phyloP scores from a whole-genome alignment of 768 basidiomycete genomes.

The Mycena capillaripes region DNA sequence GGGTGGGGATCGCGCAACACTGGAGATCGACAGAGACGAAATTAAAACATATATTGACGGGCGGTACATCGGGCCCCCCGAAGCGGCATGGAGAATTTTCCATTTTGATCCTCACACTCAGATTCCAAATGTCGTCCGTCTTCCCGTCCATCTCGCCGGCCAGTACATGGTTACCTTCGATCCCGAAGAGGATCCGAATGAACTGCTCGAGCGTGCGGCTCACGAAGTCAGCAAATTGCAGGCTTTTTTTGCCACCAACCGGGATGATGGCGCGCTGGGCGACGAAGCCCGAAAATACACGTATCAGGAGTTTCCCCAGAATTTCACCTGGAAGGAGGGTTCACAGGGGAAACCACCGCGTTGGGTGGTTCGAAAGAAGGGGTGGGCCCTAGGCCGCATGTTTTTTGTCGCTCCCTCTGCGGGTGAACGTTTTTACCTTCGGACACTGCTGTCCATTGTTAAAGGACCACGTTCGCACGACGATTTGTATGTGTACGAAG shows the following conservation, averaged over 20 bases:
- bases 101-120: constrained; percentile 50
- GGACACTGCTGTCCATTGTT: not conserved
- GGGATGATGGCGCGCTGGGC: not conserved
- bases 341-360: not conserved
- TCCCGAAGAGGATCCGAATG: constrained; percentile 39
- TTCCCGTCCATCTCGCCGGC: constrained; percentile 58
- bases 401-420: constrained; percentile 45
- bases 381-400: constrained; percentile 56
- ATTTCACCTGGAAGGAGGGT: not conserved
- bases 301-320: not conserved
- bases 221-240: not conserved
- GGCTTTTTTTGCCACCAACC: not conserved
- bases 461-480: not conserved
- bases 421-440: not conserved
- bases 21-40: not conserved
- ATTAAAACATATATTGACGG: not conserved
- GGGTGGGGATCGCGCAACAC: no score
- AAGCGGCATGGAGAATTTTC: constrained; percentile 53
- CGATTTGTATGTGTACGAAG: not conserved
- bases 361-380: constrained; percentile 47
- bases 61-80: constrained; percentile 46
- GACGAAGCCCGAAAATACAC: not conserved
- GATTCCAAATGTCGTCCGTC: constrained; percentile 52
- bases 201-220: not conserved
- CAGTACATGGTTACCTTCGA: constrained; percentile 56